A percentile compares a stretch with the other conserved stretches of the same genome.
These are phyloP conservation scores for Beauveria medogensis DNA, from an alignment of 2,329 filamentous ascomycete genomes.

Conservation along the genomic window DNA sequence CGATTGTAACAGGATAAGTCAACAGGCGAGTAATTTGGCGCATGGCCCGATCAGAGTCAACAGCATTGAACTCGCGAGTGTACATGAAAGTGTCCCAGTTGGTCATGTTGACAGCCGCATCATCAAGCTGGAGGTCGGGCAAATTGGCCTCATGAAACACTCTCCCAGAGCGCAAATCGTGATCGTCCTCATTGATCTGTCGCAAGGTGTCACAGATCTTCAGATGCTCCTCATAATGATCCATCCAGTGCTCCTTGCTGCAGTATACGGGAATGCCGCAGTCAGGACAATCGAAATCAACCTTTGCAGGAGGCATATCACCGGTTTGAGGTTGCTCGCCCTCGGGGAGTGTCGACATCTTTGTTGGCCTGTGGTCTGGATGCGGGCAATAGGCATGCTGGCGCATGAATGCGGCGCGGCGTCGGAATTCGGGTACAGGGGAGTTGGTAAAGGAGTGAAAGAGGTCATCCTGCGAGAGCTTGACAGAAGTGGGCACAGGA, in stretches of 20 bases:
- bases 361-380: slow-evolving; percentile 72
- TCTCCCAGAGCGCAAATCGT: slow-evolving; percentile 82
- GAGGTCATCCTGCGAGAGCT: slow-evolving; percentile 66
- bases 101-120: slow-evolving; percentile 90
- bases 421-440: slow-evolving; percentile 79
- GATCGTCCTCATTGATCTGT: slow-evolving; percentile 96
- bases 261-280: slow-evolving; percentile 93
- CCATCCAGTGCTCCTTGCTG: slow-evolving; percentile 89
- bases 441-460: slow-evolving; percentile 91
- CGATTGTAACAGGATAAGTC: slow-evolving; percentile 89
- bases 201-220: slow-evolving; percentile 85
- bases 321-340: slow-evolving; percentile 47
- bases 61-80: slow-evolving; percentile 80
- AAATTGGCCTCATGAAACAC: slow-evolving; percentile 94
- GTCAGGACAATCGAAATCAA: slow-evolving; percentile 91
- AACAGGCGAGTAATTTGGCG: slow-evolving; percentile 86
- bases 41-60: slow-evolving; percentile 85
- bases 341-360: slow-evolving; percentile 58
- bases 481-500: slow-evolving; percentile 18
- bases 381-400: slow-evolving; percentile 93
- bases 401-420: slow-evolving; percentile 81
- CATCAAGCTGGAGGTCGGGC: slow-evolving; percentile 81
- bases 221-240: slow-evolving; percentile 88
- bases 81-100: slow-evolving; percentile 98
- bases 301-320: slow-evolving; percentile 63